Percentiles rank a stretch among this genome's conserved stretches.
phyloP scores from a whole-genome alignment of 306 rosid genomes.

The Betula pendula region DNA sequence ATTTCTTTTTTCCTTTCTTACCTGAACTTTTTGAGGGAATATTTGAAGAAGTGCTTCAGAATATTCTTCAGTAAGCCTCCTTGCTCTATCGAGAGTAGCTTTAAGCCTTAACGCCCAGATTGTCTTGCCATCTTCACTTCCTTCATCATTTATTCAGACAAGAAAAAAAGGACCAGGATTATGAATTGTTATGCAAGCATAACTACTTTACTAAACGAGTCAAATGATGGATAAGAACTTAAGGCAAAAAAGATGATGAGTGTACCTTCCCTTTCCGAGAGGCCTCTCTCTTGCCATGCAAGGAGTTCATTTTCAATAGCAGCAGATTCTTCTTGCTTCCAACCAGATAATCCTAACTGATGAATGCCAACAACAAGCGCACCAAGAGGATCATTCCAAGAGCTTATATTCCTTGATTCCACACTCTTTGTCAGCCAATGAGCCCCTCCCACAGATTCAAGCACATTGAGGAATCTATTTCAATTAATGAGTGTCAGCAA shows the following conservation, averaged over 20 bases:
- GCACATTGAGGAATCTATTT: constrained; percentile 72
- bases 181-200: constrained; percentile 7
- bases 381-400: constrained; percentile 85
- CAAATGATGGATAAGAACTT: constrained; percentile 14
- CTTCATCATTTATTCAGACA: constrained; percentile 36
- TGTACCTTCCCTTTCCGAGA: constrained; percentile 80
- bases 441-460: constrained; percentile 80
- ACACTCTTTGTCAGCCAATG: constrained; percentile 70
- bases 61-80: constrained; percentile 94
- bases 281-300: constrained; percentile 86
- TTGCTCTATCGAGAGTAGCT: constrained; percentile 93
- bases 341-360: constrained; percentile 75
- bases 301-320: constrained; percentile 86
- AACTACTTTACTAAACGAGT: not conserved
- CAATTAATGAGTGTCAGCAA: constrained; percentile 29
- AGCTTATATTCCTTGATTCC: constrained; percentile 56
- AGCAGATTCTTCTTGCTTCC: constrained; percentile 89
- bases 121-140: constrained; percentile 88
- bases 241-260: constrained; percentile 6
- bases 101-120: constrained; percentile 90
- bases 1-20: constrained; percentile 25
- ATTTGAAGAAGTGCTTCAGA: constrained; percentile 91
- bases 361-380: constrained; percentile 75
- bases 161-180: constrained; percentile 19
- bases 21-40: constrained; percentile 95